A percentile compares a stretch with the other conserved stretches of the same genome.
phyloP scores from a whole-genome alignment of 768 basidiomycete genomes.

The Termitomyces sp. region DNA sequence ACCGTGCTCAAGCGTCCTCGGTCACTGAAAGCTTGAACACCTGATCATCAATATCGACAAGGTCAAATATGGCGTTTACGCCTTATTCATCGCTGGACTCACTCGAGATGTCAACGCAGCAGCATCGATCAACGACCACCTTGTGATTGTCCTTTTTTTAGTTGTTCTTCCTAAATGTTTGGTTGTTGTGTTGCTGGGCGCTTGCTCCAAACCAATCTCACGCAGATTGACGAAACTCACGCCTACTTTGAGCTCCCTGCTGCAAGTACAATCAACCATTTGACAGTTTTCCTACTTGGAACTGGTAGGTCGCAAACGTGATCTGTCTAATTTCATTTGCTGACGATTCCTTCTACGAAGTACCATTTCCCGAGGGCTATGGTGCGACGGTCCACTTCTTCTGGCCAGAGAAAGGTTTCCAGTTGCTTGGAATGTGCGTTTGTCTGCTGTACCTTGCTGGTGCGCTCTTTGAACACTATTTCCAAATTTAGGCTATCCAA shows the following conservation, averaged over 20 bases:
- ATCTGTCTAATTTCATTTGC: not conserved
- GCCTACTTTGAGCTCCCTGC: slow-evolving; percentile 70
- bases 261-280: slow-evolving; percentile 74
- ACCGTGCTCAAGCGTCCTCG: too few species aligned
- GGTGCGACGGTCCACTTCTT: slow-evolving; percentile 82
- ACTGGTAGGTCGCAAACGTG: slow-evolving; percentile 44
- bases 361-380: slow-evolving; percentile 79
- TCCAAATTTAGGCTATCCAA: slow-evolving; percentile 64
- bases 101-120: slow-evolving; percentile 1
- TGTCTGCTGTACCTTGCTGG: not conserved
- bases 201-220: slow-evolving; percentile 71
- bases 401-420: slow-evolving; percentile 85
- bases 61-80: slow-evolving; percentile 8
- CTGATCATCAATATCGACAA: not conserved
- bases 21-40: not conserved
- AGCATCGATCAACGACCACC: not conserved
- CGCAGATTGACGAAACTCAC: slow-evolving; percentile 80
- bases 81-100: not conserved
- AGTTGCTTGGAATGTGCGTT: slow-evolving; percentile 76
- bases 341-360: slow-evolving; percentile 21
- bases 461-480: not conserved
- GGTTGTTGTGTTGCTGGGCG: slow-evolving; percentile 79
- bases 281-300: slow-evolving; percentile 81
- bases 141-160: not conserved
- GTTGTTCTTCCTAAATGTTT: slow-evolving; percentile 50